These are phyloP conservation scores for Quercus agrifolia DNA, from an alignment of 306 rosid species.

Conservation along the genomic window DNA sequence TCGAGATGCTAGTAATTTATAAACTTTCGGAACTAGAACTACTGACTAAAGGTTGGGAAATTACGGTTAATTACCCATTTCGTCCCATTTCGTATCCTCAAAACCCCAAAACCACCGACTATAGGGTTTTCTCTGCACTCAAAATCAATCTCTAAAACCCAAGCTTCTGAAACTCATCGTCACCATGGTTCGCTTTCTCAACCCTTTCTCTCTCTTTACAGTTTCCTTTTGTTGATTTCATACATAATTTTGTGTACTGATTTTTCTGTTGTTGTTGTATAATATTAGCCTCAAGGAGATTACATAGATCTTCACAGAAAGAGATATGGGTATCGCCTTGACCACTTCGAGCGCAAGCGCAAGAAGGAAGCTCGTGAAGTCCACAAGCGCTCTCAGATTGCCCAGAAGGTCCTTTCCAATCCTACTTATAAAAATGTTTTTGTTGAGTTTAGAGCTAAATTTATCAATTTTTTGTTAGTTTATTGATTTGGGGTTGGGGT, in stretches of 20 bases:
- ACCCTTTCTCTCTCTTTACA: neutral
- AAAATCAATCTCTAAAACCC: neutral
- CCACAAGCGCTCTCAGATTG: constrained; percentile 67
- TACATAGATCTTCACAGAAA: constrained; percentile 84
- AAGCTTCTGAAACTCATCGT: neutral
- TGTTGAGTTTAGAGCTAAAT: neutral
- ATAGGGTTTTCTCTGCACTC: neutral
- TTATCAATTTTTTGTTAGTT: neutral
- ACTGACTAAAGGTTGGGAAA: too few species aligned
- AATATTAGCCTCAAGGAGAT: constrained; percentile 87
- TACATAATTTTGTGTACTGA: neutral
- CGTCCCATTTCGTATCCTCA: too few species aligned
- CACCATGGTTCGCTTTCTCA: constrained; percentile 26
- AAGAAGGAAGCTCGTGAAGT: constrained; percentile 86
- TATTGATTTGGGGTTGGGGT: neutral
- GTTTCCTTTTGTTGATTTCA: neutral
- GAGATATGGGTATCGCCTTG: constrained; percentile 81
- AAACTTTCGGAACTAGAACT: too few species aligned
- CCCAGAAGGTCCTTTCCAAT: constrained; percentile 60
- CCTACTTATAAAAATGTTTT: neutral
- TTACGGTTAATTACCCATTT: too few species aligned
- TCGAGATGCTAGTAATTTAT: too few species aligned
- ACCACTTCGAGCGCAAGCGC: constrained; percentile 86
- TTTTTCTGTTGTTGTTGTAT: neutral
- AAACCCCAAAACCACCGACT: neutral